Evolutionary conservation across 306 rosid species (phyloP).

Genomic region (Herpetospermum pedunculosum): DNA sequence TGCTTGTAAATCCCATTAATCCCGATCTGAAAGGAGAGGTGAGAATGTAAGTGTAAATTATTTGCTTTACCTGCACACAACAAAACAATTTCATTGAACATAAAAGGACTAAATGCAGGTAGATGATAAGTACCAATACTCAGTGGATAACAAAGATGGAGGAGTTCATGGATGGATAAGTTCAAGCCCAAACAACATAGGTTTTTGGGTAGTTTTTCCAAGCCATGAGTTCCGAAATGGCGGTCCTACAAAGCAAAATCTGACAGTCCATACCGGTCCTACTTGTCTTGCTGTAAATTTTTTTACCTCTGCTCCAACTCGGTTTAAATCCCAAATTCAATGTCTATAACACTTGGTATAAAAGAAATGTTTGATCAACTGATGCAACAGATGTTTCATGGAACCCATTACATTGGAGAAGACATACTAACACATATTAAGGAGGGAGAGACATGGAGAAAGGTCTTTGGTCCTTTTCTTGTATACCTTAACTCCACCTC

Average conservation of each 20-base stretch:
- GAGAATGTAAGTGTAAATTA: neutral
- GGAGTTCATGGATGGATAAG: constrained; percentile 38
- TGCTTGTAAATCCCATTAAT: constrained; percentile 32
- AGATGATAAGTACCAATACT: constrained; percentile 35
- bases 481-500: constrained; percentile 30
- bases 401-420: constrained; percentile 35
- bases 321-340: neutral
- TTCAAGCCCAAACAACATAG: constrained; percentile 26
- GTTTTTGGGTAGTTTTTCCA: constrained; percentile 32
- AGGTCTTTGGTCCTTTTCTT: constrained; percentile 36
- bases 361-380: neutral
- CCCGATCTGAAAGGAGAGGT: constrained; percentile 40
- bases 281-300: constrained; percentile 30
- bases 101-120: constrained; percentile 15
- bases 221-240: constrained; percentile 33
- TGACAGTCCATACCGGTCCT: constrained; percentile 34
- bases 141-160: constrained; percentile 32
- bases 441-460: constrained; percentile 32
- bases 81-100: neutral
- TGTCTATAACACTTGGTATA: neutral
- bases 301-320: neutral
- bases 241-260: constrained; percentile 43
- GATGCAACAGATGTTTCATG: constrained; percentile 35
- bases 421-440: constrained; percentile 29
- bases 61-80: neutral